phyloP scores from a whole-genome alignment of 1,284 basidiomycete species.

The Testicularia cyperi region DNA sequence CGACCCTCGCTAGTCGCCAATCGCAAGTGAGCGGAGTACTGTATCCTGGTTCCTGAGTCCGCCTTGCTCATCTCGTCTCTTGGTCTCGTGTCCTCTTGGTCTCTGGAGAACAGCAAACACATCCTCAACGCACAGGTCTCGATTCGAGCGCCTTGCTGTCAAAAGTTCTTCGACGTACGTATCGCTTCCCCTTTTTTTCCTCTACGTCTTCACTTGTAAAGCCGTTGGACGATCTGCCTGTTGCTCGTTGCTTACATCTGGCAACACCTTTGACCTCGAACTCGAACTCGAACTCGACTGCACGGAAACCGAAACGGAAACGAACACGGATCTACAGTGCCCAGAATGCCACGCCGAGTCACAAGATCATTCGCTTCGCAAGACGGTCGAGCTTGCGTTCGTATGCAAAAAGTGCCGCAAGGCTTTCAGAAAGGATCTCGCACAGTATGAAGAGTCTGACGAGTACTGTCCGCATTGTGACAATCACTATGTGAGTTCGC shows the following conservation, averaged over 20 bases:
- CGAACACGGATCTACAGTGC: slow-evolving; percentile 67
- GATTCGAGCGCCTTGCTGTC: slow-evolving; percentile 58
- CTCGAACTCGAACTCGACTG: no score
- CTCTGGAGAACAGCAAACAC: slow-evolving; percentile 49
- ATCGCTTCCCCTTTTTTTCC: not conserved
- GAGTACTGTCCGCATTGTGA: slow-evolving; percentile 98
- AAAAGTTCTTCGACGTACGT: slow-evolving; percentile 58
- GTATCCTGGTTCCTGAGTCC: slow-evolving; percentile 16
- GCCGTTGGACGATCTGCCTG: no score
- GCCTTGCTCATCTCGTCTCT: not conserved
- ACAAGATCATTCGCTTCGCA: slow-evolving; percentile 73
- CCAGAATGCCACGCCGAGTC: slow-evolving; percentile 84
- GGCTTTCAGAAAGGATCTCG: slow-evolving; percentile 93
- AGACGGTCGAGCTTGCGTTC: slow-evolving; percentile 87
- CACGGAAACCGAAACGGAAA: no score
- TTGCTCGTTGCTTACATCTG: no score
- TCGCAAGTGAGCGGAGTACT: no score
- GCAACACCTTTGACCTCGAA: no score
- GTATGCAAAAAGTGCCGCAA: slow-evolving; percentile 98
- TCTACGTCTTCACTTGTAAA: no score
- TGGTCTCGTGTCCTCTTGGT: not conserved
- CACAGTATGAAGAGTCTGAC: slow-evolving; percentile 86
- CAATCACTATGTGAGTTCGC: slow-evolving; percentile 78
- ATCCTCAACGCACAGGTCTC: slow-evolving; percentile 59
- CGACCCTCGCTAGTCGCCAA: no score